Evolutionary conservation across 23 red algal species (phyloP), one percentile per base, ranked within the genome.

Genomic region (Agarophyton chilense): DNA sequence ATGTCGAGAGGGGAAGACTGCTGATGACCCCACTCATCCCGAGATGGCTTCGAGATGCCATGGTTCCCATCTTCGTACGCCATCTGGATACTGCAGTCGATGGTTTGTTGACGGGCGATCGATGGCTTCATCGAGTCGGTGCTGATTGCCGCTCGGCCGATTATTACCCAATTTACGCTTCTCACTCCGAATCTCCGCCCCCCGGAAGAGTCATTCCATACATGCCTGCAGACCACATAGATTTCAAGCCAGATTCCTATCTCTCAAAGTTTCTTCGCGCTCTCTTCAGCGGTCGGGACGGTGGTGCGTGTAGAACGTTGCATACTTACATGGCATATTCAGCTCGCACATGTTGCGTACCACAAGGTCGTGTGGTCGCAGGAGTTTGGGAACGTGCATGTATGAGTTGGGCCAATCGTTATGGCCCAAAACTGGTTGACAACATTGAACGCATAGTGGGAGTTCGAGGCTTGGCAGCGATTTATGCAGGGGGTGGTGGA

Each of bases 221-320:
- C 19, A 70, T 70, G 64, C 64, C 64, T 42, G 3, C 34, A 7
- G 64, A 70, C 40, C 64, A 70, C 38, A 70, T 41, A 1, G 34
- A 70, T 29, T 70, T 70, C 64, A 70, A 70, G 2, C 32, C 64
- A 2, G 64, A 70, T 70, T 70, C 64, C 40, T 17, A 70, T 41
- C 64, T 70, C 11, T 70, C 38, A 42, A 70, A 70, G 34, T 70
- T 70, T 42, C 64, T 70, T 70, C 64, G 64, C 9, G 64, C 64
- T 9, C 64, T 70, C 34, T 70, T 70, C 64, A 70, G 64, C 32
- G 64, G 64, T 42, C 64, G 64, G 36, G 64, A 70, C 28, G 34
- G 64, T 41, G 64, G 64, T 33, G 38, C 64, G 19, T 70, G 64
- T 41, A 70, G 64, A 42, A 70, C 64, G 34, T 17, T 70, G 2